These are phyloP conservation scores for Boletus eberwhitei DNA, from an alignment of 768 basidiomycete genomes.

Conservation along the genomic window DNA sequence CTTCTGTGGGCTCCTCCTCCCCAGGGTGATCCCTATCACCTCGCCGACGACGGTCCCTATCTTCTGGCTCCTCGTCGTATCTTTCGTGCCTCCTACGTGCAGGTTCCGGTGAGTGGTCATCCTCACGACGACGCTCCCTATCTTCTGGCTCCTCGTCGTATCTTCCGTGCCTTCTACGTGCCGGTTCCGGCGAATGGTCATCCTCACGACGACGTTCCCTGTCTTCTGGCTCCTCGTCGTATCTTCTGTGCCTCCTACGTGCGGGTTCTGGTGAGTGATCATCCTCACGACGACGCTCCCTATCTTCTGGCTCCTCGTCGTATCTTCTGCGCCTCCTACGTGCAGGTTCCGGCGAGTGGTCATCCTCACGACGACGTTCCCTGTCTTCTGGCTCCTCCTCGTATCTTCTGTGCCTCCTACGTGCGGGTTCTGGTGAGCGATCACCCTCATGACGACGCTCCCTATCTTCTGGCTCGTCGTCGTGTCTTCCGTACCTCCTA, in stretches of 20 bases:
- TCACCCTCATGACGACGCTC: background rate
- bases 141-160: slow-evolving; percentile 7
- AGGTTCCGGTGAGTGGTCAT: slow-evolving; percentile 10
- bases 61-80: slow-evolving; percentile 6
- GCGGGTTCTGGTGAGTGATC: slow-evolving; percentile 8
- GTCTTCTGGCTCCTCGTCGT: slow-evolving; percentile 7
- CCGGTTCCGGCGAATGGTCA: slow-evolving; percentile 7
- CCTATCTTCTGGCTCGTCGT: slow-evolving; percentile 8
- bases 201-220: background rate
- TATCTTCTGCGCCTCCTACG: slow-evolving; percentile 4
- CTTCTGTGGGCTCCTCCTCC: slow-evolving; percentile 8
- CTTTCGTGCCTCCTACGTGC: slow-evolving; percentile 1
- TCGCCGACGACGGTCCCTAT: background rate
- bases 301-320: slow-evolving; percentile 6
- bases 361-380: background rate
- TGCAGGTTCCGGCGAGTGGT: slow-evolving; percentile 8
- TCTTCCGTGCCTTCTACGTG: slow-evolving; percentile 1
- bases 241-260: slow-evolving; percentile 2
- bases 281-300: background rate
- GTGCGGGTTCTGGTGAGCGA: slow-evolving; percentile 9
- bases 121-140: background rate
- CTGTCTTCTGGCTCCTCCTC: slow-evolving; percentile 8
- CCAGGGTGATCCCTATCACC: background rate
- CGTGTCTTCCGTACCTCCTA: slow-evolving; percentile 1
- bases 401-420: background rate